phyloP scores from a whole-genome alignment of 441 rosid genomes.

The Pelargonium fulgidum region DNA sequence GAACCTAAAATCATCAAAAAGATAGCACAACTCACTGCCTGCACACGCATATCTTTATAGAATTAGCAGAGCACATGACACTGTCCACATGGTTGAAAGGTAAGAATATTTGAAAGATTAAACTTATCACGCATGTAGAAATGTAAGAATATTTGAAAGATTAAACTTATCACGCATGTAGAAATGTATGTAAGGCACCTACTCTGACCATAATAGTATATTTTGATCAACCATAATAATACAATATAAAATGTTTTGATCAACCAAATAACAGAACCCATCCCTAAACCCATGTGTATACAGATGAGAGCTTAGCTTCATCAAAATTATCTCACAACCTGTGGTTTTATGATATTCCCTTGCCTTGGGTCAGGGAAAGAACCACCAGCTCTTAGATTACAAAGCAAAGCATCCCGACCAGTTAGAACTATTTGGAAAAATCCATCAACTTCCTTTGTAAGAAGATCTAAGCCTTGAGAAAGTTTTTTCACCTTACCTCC shows the following conservation, averaged over 20 bases:
- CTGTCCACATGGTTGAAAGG: no score
- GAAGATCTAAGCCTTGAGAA: conserved; percentile 56
- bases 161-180: no score
- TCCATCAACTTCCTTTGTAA: conserved; percentile 59
- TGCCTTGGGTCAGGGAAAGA: conserved; percentile 25
- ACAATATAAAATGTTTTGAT: neutral
- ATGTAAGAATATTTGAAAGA: no score
- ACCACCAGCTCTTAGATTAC: conserved; percentile 50
- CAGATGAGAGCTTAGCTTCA: conserved; percentile 2
- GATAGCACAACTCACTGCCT: no score
- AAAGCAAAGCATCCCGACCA: conserved; percentile 76
- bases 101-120: no score
- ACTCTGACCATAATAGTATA: no score
- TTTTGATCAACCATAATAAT: no score
- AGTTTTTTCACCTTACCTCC: conserved; percentile 32
- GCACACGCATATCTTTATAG: no score
- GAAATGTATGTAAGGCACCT: no score
- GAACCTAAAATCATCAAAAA: no score
- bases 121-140: no score
- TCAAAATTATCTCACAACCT: conserved; percentile 25
- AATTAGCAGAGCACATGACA: no score
- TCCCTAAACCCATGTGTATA: conserved; percentile 8
- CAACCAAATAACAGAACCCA: neutral
- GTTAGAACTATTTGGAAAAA: conserved; percentile 74
- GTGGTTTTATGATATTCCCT: conserved; percentile 35